Percentiles rank a stretch among this genome's conserved stretches.
These are phyloP conservation scores for Rhexocercosporidium sp. DNA, from an alignment of 2,329 filamentous ascomycete genomes.

Conservation along the genomic window DNA sequence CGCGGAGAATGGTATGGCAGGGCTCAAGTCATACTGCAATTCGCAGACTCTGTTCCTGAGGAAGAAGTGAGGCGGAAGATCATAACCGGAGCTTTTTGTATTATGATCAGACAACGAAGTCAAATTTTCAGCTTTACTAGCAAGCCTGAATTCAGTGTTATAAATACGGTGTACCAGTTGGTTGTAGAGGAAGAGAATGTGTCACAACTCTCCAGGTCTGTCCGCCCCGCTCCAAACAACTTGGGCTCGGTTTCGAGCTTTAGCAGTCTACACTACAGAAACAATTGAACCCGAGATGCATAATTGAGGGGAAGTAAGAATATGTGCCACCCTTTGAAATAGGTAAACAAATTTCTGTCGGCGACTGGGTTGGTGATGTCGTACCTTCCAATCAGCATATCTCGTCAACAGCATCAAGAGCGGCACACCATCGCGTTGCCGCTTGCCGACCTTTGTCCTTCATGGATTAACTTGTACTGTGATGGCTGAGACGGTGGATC, in stretches of 20 bases:
- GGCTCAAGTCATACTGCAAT: neutral
- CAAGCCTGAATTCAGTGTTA: neutral
- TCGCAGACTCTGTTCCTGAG: neutral
- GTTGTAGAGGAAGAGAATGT: no score
- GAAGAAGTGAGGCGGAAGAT: neutral
- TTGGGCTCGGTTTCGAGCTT: no score
- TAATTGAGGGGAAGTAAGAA: no score
- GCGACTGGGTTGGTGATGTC: neutral
- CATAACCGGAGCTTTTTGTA: neutral
- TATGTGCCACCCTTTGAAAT: no score
- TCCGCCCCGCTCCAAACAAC: no score
- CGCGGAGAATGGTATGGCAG: neutral
- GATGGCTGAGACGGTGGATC: no score
- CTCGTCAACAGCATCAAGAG: neutral
- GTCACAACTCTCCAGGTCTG: no score
- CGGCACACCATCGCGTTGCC: neutral
- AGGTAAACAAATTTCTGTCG: neutral
- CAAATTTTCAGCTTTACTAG: neutral
- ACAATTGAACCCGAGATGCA: no score
- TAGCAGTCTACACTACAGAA: no score
- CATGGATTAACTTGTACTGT: no score
- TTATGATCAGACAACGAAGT: neutral
- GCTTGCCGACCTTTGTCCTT: neutral
- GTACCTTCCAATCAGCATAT: neutral
- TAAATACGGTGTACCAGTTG: no score